Evolutionary conservation across 164 flowering plant species (phyloP).

Genomic region (Annona squamosa): DNA sequence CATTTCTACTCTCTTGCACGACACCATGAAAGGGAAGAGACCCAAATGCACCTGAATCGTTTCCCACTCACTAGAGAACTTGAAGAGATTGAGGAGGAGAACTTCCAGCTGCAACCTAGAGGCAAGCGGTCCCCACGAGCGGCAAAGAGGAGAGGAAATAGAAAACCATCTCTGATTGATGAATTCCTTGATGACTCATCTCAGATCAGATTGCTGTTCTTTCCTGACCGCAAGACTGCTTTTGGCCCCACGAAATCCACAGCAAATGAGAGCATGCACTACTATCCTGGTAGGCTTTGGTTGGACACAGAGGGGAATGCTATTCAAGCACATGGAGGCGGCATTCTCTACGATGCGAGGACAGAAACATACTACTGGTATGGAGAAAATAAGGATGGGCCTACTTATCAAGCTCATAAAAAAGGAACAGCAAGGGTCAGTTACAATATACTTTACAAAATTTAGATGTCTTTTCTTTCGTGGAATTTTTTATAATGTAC

Average conservation of each 20-base stretch:
- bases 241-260: slow-evolving; percentile 55
- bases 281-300: slow-evolving; percentile 82
- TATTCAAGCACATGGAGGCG: slow-evolving; percentile 99
- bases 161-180: slow-evolving; percentile 56
- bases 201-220: slow-evolving; percentile 62
- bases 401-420: slow-evolving; percentile 84
- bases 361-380: slow-evolving; percentile 82
- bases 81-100: slow-evolving; percentile 75
- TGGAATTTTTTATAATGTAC: neutral
- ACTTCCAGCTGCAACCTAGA: slow-evolving; percentile 59
- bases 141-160: slow-evolving; percentile 60
- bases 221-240: slow-evolving; percentile 59
- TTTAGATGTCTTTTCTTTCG: neutral
- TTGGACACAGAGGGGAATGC: slow-evolving; percentile 90
- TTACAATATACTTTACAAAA: slow-evolving; percentile 5
- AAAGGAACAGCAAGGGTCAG: slow-evolving; percentile 90
- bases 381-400: slow-evolving; percentile 97
- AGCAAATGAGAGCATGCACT: slow-evolving; percentile 54
- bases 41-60: slow-evolving; percentile 27
- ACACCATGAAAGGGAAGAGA: slow-evolving; percentile 25
- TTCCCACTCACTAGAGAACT: slow-evolving; percentile 55
- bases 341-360: slow-evolving; percentile 61
- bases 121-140: slow-evolving; percentile 88
- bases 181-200: slow-evolving; percentile 95
- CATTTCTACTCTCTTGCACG: slow-evolving; percentile 45